phyloP scores from a whole-genome alignment of 129 eudicot genomes.

The Artemisia annua region DNA sequence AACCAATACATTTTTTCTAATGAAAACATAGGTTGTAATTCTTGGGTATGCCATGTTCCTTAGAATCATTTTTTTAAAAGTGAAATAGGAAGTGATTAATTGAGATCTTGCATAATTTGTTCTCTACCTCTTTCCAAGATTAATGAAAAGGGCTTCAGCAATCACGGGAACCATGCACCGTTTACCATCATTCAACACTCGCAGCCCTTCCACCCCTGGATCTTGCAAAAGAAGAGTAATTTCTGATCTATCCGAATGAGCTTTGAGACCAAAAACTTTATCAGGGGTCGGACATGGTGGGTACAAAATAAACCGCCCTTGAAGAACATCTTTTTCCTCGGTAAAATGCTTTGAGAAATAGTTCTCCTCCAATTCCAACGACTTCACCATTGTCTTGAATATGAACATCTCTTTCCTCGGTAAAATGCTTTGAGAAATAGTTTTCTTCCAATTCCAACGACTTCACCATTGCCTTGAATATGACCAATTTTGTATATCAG shows the following conservation, averaged over 20 bases:
- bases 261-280: slow-evolving; percentile 54
- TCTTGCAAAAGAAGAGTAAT: slow-evolving; percentile 51
- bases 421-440: no score
- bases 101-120: no score
- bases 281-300: slow-evolving; percentile 58
- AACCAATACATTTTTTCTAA: no score
- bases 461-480: slow-evolving; percentile 5
- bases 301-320: slow-evolving; percentile 53
- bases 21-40: no score
- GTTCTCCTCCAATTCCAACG: slow-evolving; percentile 38
- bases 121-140: slow-evolving; percentile 26
- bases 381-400: slow-evolving; percentile 11
- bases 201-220: slow-evolving; percentile 50
- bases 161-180: slow-evolving; percentile 57
- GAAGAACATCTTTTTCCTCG: slow-evolving; percentile 39
- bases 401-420: no score
- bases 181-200: slow-evolving; percentile 47
- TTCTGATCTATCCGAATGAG: slow-evolving; percentile 62
- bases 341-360: slow-evolving; percentile 43
- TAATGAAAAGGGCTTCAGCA: slow-evolving; percentile 45
- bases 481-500: no score
- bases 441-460: no score
- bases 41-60: no score
- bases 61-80: no score
- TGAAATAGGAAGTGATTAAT: no score